phyloP scores from a whole-genome alignment of 148 eudicot species.

The Amaranthus cruentus region DNA sequence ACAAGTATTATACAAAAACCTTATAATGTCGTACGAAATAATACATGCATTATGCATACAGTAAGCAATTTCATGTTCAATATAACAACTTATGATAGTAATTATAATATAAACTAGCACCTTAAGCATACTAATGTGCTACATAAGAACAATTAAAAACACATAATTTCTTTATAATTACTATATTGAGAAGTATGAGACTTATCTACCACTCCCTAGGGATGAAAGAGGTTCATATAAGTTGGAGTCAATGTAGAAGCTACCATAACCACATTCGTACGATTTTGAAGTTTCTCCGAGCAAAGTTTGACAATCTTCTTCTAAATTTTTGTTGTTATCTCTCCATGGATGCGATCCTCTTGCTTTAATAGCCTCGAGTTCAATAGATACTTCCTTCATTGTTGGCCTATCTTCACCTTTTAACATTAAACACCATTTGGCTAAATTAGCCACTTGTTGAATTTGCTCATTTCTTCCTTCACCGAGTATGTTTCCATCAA shows the following conservation, averaged over 20 bases:
- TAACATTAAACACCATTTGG: neutral
- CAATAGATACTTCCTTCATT: neutral
- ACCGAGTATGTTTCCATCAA: neutral
- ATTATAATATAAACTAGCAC: too few species aligned
- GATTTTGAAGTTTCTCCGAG: neutral
- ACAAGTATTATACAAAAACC: too few species aligned
- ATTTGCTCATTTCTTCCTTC: neutral
- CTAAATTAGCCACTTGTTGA: neutral
- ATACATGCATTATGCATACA: too few species aligned
- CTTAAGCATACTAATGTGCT: too few species aligned
- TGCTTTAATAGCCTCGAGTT: neutral
- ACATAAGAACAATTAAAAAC: too few species aligned
- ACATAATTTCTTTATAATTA: too few species aligned
- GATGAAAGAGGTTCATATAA: neutral
- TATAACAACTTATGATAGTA: too few species aligned
- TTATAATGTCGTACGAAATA: too few species aligned
- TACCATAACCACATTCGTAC: neutral
- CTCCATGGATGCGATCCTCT: neutral
- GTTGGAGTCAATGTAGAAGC: neutral
- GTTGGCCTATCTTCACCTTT: neutral
- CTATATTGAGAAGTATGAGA: too few species aligned
- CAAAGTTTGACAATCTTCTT: neutral
- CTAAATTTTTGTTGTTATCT: neutral
- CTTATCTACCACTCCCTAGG: neutral
- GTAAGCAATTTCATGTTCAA: too few species aligned